Conservation (phyloP, 495 filamentous ascomycete species). For the Neurospora intermedia region DNA sequence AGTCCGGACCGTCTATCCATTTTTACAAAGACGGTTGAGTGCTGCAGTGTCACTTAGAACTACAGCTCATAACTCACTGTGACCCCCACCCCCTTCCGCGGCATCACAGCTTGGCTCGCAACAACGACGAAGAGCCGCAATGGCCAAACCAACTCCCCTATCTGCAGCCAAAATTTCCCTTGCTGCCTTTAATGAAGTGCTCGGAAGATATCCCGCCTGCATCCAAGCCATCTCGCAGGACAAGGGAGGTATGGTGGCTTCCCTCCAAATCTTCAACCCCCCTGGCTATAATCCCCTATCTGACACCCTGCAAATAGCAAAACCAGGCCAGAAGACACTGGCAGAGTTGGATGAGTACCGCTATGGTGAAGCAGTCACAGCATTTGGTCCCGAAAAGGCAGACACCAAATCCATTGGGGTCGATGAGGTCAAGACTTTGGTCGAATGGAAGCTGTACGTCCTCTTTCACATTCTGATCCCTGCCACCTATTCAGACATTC, state of each 20-base stretch:
- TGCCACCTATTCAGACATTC: not conserved
- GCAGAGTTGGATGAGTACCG: slow-evolving; percentile 38
- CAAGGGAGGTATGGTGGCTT: slow-evolving; percentile 27
- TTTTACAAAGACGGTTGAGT: not conserved
- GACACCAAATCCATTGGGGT: slow-evolving; percentile 22
- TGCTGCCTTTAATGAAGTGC: slow-evolving; percentile 20
- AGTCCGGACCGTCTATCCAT: not conserved
- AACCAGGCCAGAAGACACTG: slow-evolving; percentile 34
- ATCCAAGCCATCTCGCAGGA: slow-evolving; percentile 28
- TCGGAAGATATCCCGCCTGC: slow-evolving; percentile 27
- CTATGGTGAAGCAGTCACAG: slow-evolving; percentile 31
- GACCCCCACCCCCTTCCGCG: not conserved
- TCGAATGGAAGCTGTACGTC: slow-evolving; percentile 67
- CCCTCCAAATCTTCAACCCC: not conserved
- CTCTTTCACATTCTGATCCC: not conserved
- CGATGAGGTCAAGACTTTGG: slow-evolving; percentile 40
- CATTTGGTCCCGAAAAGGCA: slow-evolving; percentile 22
- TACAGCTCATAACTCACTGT: not conserved
- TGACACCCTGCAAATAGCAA: slow-evolving; percentile 17
- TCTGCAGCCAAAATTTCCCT: slow-evolving; percentile 26
- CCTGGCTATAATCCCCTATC: not conserved
- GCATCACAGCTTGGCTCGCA: not conserved
- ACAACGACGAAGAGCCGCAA: slow-evolving; percentile 13
- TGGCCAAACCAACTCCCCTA: slow-evolving; percentile 14
- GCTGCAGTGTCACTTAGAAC: not conserved